These are phyloP conservation scores for Larix kaempferi DNA, from an alignment of 75 land plant genomes.

Conservation along the genomic window DNA sequence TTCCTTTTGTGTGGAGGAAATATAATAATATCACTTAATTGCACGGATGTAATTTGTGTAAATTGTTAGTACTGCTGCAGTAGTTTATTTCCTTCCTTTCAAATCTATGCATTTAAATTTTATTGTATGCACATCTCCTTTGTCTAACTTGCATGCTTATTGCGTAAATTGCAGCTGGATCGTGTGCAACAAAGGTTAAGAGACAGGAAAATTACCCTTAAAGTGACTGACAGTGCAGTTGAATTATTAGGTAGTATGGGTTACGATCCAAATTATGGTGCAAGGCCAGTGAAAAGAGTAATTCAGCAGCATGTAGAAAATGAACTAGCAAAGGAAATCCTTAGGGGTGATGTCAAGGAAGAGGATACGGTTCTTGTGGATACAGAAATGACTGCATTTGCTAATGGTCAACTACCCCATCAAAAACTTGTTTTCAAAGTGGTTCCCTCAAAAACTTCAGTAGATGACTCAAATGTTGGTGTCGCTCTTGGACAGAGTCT, in stretches of 20 bases:
- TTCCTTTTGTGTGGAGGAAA: not conserved
- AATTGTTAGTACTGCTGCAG: not conserved
- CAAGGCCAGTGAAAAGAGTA: slow-evolving; percentile 69
- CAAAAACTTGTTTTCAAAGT: slow-evolving; percentile 53
- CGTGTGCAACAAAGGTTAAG: slow-evolving; percentile 52
- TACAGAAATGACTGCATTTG: slow-evolving; percentile 51
- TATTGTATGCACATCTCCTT: not conserved
- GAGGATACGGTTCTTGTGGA: slow-evolving; percentile 56
- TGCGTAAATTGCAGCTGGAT: slow-evolving; percentile 34
- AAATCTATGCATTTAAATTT: not conserved
- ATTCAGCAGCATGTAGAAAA: slow-evolving; percentile 69
- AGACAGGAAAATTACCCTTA: slow-evolving; percentile 53
- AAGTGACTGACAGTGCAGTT: slow-evolving; percentile 51
- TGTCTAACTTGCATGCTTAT: not conserved
- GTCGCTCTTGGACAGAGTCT: not conserved
- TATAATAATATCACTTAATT: not conserved
- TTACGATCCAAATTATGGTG: slow-evolving; percentile 72
- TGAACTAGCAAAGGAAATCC: slow-evolving; percentile 54
- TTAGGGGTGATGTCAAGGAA: slow-evolving; percentile 53
- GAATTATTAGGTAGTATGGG: slow-evolving; percentile 57
- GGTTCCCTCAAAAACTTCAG: slow-evolving; percentile 13
- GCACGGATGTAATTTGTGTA: not conserved
- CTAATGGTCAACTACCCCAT: slow-evolving; percentile 55
- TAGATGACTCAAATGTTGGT: not conserved
- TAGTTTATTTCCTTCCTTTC: not conserved